A percentile compares a stretch with the other conserved stretches of the same genome.
Evolutionary conservation across 306 rosid genomes (phyloP).

Genomic region (Begonia loranthoides): DNA sequence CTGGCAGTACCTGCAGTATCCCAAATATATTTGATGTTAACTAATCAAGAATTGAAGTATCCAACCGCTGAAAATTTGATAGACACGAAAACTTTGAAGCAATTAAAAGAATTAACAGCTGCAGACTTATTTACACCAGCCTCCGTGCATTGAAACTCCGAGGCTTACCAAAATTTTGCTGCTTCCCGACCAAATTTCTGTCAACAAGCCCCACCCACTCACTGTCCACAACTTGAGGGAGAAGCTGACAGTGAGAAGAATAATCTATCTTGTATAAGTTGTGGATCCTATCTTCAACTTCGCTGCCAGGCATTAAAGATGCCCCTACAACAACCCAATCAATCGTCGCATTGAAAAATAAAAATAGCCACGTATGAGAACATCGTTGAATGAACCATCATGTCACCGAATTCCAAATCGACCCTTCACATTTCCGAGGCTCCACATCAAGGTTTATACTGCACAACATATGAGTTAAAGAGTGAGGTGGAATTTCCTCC

Average conservation of each 20-base stretch:
- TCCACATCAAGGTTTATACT: not conserved
- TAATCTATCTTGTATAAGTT: conserved; percentile 18
- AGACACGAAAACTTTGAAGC: not conserved
- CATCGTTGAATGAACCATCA: not conserved
- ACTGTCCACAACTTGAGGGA: conserved; percentile 14
- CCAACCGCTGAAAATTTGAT: not conserved
- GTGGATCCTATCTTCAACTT: conserved; percentile 29
- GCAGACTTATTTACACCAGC: not conserved
- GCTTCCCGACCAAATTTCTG: conserved; percentile 20
- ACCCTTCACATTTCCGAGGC: not conserved
- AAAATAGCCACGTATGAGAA: not conserved
- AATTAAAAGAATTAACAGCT: not conserved
- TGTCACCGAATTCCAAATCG: not conserved
- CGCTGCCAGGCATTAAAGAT: conserved; percentile 32
- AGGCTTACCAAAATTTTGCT: conserved; percentile 11
- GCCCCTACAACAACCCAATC: conserved; percentile 10
- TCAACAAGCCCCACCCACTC: conserved; percentile 13
- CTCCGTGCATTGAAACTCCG: conserved; percentile 2
- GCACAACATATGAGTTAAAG: not conserved
- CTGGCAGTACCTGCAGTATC: conserved; percentile 21
- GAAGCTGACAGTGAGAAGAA: conserved; percentile 11
- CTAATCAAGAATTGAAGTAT: conserved; percentile 2
- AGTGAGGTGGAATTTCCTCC: too few relatives aligned
- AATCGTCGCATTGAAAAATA: conserved; percentile 5
- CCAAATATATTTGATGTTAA: conserved; percentile 6